phyloP scores from a whole-genome alignment of 2,329 filamentous ascomycete species.

The Tolypocladium ovalisporum region DNA sequence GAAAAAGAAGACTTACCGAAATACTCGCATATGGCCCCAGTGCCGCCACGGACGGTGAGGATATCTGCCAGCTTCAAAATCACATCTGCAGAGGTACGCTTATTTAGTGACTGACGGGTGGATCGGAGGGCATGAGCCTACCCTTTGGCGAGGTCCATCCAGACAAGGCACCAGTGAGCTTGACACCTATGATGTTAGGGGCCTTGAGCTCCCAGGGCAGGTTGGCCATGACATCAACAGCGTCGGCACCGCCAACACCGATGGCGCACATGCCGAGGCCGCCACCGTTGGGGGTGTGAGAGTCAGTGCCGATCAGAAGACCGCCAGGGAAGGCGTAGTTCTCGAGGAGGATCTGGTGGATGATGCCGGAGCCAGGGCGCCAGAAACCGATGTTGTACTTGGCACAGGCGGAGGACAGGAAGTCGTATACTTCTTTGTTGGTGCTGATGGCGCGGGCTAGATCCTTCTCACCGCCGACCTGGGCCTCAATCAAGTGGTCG shows the following conservation, averaged over 20 bases:
- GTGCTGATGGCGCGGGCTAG: conserved; percentile 74
- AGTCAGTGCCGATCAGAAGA: conserved; percentile 98
- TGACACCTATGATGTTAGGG: conserved; percentile 78
- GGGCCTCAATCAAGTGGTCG: conserved; percentile 96
- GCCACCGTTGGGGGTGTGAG: conserved; percentile 94
- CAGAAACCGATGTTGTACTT: conserved; percentile 94
- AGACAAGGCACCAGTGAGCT: conserved; percentile 69
- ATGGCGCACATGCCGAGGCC: conserved; percentile 90
- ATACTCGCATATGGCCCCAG: conserved; percentile 91
- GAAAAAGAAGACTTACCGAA: conserved; percentile 16
- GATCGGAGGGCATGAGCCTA: background rate
- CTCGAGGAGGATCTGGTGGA: conserved; percentile 95
- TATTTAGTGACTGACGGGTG: background rate
- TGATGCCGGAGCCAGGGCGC: conserved; percentile 88
- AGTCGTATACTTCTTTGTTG: conserved; percentile 97
- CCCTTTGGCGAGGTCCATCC: conserved; percentile 86
- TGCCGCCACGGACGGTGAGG: conserved; percentile 87
- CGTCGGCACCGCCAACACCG: conserved; percentile 92
- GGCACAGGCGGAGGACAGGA: conserved; percentile 82
- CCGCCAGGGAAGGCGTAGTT: conserved; percentile 92
- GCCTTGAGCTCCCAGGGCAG: conserved; percentile 97
- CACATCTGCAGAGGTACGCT: conserved; percentile 51
- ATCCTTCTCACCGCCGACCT: conserved; percentile 80
- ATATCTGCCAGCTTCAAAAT: conserved; percentile 83
- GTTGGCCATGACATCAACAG: conserved; percentile 90